Conservation (phyloP, 2,329 filamentous ascomycete species). For the Arachnomyces sp. region DNA sequence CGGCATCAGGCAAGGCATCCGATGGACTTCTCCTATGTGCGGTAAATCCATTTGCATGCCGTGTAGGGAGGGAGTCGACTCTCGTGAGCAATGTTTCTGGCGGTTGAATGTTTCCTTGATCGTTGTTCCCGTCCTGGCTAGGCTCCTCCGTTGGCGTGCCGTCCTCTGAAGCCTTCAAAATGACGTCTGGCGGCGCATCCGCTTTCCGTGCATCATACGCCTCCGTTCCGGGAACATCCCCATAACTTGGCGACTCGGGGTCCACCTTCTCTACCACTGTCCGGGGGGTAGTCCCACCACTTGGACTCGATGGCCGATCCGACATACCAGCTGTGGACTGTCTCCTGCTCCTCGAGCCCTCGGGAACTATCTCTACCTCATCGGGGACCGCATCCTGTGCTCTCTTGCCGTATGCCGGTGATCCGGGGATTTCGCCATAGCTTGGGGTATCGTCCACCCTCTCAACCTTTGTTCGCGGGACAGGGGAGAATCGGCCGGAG, state of each 20-base stretch:
- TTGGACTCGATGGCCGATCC: conserved; percentile 42
- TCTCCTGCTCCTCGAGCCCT: conserved; percentile 33
- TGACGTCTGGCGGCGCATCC: conserved; percentile 52
- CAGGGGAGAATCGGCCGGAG: conserved; percentile 42
- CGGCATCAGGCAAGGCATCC: conserved; percentile 36
- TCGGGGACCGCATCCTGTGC: conserved; percentile 54
- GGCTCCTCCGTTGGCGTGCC: conserved; percentile 12
- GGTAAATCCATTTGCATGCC: conserved; percentile 4
- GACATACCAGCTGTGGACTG: conserved; percentile 33
- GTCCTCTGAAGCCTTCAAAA: conserved; percentile 40
- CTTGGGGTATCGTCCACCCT: conserved; percentile 51
- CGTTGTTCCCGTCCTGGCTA: conserved; percentile 15
- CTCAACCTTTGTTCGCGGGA: conserved; percentile 56
- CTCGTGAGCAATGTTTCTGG: conserved; percentile 39
- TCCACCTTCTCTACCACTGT: conserved; percentile 57
- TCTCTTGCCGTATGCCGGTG: conserved; percentile 50
- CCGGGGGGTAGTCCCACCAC: conserved; percentile 47
- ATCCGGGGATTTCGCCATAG: conserved; percentile 56
- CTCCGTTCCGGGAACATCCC: conserved; percentile 53
- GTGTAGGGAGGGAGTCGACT: conserved; percentile 24
- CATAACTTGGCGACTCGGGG: conserved; percentile 47
- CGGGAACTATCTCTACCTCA: conserved; percentile 52
- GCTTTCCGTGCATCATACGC: conserved; percentile 49
- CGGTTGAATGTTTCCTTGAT: conserved; percentile 16
- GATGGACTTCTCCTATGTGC: conserved; percentile 34